Evolutionary conservation across 1,139 yeast species (phyloP), one percentile per base, ranked within the genome.

Genomic region (Debaryomyces udenii): DNA sequence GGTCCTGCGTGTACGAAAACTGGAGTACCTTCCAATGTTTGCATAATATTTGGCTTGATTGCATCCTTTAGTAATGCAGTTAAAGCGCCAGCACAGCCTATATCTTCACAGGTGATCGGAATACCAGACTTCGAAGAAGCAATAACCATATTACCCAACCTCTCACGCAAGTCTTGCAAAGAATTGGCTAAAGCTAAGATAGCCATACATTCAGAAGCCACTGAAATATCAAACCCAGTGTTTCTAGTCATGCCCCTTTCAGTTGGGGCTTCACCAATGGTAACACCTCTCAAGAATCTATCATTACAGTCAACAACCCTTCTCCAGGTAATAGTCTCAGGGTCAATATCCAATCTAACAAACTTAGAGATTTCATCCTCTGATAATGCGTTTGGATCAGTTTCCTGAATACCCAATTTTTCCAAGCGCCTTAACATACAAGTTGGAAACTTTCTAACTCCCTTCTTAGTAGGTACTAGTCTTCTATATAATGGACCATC

Each of bases 1-100:
- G 99, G 99, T 50, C 99, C 99, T 44, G 98, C 98, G 62, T 93
- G 99, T 40, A 93, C 96, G 56, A 93, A 84, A 32, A 93, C 99
- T 27, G 99, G 99, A 18, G 98, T 90, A 49, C 99, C 99, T 70
- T 93, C 99, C 53, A 93, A 78, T 40, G 98, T 89, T 71, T 93
- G 99, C 99, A 93, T 93, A 60, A 93, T 72, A 64, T 91, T 93
- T 52, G 99, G 99, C 73, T 93, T 91, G 61, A 93, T 86, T 31
- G 99, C 97, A 62, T 93, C 99, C 73, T 90, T 91, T 74, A 93
- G 79, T 56, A 93, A 72, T 9, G 98, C 99, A 47, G 97, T 86
- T 62, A 93, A 76, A 16, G 99, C 98, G 61, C 99, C 99, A 35
- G 96, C 98, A 65, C 93, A 86, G 35, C 99, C 98, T 53, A 93